Base-by-base conservation (phyloP, 192 early-diverging fungal genomes). In the Diversispora eburnea region DNA sequence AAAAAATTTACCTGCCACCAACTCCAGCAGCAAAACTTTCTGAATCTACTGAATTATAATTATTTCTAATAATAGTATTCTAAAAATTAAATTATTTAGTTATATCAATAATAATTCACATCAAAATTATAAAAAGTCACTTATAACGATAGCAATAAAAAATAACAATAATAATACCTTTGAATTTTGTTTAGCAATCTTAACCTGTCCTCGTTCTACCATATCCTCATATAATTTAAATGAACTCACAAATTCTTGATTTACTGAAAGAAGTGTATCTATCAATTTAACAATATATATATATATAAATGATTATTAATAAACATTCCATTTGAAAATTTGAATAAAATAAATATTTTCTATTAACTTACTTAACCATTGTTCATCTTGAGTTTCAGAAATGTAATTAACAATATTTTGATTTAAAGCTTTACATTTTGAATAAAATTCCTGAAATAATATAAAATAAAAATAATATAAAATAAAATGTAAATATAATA, bases 161-260 rank as follows among this genome's bases (percentile, higher is more conserved):
- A 19, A 48, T 47, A 65, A 19, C 3, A 13, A 48, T 48, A 19
- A 42, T 3, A 10, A 48, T 69, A 76, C 55, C 42, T 73, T 73
- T 17, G 81, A 87, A 17, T 77, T 81, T 46, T 76, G 77, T 8
- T 77, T 84, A 8, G 82, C 83, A 47, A 68, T 61, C 60, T 55
- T 70, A 47, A 87, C 25, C 20, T 79, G 78, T 20, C 79, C 75
- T 41, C 79, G 78, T 64, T 87, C 86, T 72, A 87, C 73, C 81
- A 87, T 85, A 57, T 87, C 84, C 46, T 84, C 79, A 58, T 87
- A 87, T 0, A 83, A 72, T 47, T 85, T 84, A 64, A 87, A 87
- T 4, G 81, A 72, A 49, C 79, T 84, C 6, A 85, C 71, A 3
- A 85, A 52, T 47, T 85, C 83, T 54, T 79, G 80, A 67, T 87